Evolutionary conservation across 345 rosid species (phyloP), one percentile per base, ranked within the genome.

Genomic region (Geranium rotundifolium): DNA sequence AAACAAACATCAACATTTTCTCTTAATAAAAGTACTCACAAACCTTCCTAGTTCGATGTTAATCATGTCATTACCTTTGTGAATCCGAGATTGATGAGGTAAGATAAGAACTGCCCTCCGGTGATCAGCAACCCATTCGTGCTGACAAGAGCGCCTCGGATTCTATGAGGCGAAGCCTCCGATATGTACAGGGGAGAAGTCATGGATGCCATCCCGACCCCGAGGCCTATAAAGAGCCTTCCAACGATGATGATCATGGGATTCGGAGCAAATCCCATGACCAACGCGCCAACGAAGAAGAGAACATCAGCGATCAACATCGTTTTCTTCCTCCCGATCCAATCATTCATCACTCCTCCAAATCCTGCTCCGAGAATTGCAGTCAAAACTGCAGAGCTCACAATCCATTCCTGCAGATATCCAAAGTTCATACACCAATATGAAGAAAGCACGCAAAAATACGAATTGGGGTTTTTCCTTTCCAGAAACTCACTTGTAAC

Each of bases 151-250:
- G 99, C 97, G 0, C 97, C 99, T 71, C 97, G 60, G 18, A 90
- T 90, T 71, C 76, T 83, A 3, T 96, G 95, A 20, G 99, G 99
- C 16, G 97, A 93, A 18, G 90, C 82, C 67, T 93, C 96, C 0
- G 99, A 90, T 54, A 93, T 93, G 60, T 93, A 93, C 31, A 93
- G 93, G 27, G 99, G 97, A 0, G 99, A 64, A 0, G 96, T 87
- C 97, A 93, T 90, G 64, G 99, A 93, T 55, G 96, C 99, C 95
- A 85, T 90, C 56, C 97, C 97, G 4, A 90, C 97, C 10, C 99
- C 99, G 1, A 90, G 70, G 4, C 99, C 99, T 15, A 90, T 91
- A 4, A 93, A 77, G 62, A 88, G 50, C 68, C 97, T 84, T 7
- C 97, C 99, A 0, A 88, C 0, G 52, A 90, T 77, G 57, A 90